These are phyloP conservation scores for Graphilbum sp. DNA, from an alignment of 2,329 filamentous ascomycete species.

Conservation along the genomic window DNA sequence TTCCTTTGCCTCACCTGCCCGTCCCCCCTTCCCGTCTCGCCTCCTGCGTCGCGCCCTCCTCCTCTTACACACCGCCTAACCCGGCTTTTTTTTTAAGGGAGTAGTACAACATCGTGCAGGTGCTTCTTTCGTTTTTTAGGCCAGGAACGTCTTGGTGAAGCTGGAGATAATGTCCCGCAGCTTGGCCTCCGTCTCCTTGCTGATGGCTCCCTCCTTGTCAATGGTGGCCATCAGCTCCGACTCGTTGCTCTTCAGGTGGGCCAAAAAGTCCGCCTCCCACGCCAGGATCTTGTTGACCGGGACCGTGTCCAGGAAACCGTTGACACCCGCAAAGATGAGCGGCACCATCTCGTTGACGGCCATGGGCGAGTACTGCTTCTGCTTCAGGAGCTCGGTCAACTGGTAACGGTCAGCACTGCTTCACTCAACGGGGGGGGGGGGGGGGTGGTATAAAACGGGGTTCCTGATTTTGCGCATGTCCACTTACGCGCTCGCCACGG, in stretches of 20 bases:
- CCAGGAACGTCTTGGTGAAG: slow-evolving; percentile 90
- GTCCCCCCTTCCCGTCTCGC: slow-evolving; percentile 2
- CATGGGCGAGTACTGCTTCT: slow-evolving; percentile 99
- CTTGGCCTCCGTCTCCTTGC: slow-evolving; percentile 81
- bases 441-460: no score
- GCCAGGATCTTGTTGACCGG: slow-evolving; percentile 81
- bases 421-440: no score
- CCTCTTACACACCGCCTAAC: not conserved
- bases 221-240: slow-evolving; percentile 67
- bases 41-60: not conserved
- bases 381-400: slow-evolving; percentile 95
- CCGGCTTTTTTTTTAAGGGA: not conserved
- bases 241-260: slow-evolving; percentile 86
- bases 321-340: slow-evolving; percentile 98
- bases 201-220: slow-evolving; percentile 87
- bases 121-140: slow-evolving; percentile 23
- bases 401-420: slow-evolving; percentile 24
- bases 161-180: slow-evolving; percentile 57
- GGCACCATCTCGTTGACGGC: slow-evolving; percentile 99
- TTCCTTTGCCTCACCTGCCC: slow-evolving; percentile 19
- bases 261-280: slow-evolving; percentile 91
- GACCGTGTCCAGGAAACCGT: slow-evolving; percentile 78
- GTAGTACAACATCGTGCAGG: no score
- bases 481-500: slow-evolving; percentile 91
- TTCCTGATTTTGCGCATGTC: no score